Base-by-base conservation (phyloP, 202 grass and related monocot species). In the Sporobolus alterniflorus region DNA sequence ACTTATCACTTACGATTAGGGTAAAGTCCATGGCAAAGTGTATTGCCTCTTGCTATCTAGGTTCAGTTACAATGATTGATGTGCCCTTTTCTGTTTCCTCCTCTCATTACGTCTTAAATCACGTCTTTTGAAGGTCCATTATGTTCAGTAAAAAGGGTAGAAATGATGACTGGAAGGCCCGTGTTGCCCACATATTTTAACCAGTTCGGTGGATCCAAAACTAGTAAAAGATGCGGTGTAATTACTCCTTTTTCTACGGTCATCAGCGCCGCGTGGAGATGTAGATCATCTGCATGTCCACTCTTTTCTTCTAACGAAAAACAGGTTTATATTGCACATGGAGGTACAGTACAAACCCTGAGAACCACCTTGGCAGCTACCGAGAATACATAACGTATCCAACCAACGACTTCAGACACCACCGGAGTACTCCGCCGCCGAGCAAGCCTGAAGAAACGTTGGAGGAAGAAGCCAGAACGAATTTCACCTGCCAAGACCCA, bases 101-200 rank as follows among this genome's bases (percentile, higher is more conserved):
- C 17, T 24, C 39, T 75, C 41, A 77, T 71, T 48, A 71, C 71
- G 31, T 30, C 60, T 25, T 33, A 76, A 75, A 70, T 49, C 66
- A 33, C 66, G 51, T 33, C 65, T 87, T 80, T 43, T 21, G 47
- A 71, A 31, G 73, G 24, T 21, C 41, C 79, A 77, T 77, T 82
- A 77, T 83, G 79, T 44, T 71, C 3, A 67, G 65, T 46, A 77
- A 83, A 87, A 88, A 71, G 79, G 79, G 21, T 75, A 52, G 32
- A 82, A 77, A 70, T 77, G 74, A 90, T 87, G 64, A n/a, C 79
- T 63, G 51, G 68, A 55, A 81, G 71, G 80, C 70, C 75, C 44
- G n/a, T 50, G n/a, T 22, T 49, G 47, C 65, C 64, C 55, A 3
- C 72, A 30, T 36, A 77, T 63, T 72, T 83, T 70, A 68, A 82